Evolutionary conservation across 345 rosid genomes (phyloP).

Genomic region (Adansonia digitata): DNA sequence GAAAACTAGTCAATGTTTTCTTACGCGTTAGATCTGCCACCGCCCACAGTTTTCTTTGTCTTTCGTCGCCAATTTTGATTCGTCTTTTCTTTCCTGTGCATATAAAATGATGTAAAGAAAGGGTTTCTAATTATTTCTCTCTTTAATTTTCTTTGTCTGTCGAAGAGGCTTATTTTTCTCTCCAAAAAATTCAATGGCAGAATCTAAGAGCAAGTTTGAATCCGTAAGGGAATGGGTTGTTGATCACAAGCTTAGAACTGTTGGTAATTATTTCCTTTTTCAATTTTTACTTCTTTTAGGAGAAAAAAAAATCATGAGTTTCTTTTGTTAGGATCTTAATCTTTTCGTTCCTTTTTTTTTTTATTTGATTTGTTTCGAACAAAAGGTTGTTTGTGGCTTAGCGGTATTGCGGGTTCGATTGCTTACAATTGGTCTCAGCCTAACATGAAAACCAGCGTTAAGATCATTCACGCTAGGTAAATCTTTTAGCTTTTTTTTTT

Average conservation of each 20-base stretch:
- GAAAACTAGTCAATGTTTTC: not conserved
- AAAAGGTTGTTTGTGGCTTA: conserved; percentile 81
- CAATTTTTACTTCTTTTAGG: not conserved
- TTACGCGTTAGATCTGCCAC: not conserved
- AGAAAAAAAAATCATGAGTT: not conserved
- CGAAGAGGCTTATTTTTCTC: not conserved
- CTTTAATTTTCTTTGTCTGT: not conserved
- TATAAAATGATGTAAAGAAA: not conserved
- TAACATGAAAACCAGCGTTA: conserved; percentile 90
- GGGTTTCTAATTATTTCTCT: not conserved
- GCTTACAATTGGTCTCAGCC: conserved; percentile 97
- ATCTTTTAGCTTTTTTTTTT: not conserved
- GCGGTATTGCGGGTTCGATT: conserved; percentile 77
- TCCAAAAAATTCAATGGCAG: conserved; percentile 57
- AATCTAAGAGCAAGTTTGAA: conserved; percentile 52
- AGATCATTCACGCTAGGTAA: conserved; percentile 92
- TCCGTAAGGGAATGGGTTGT: conserved; percentile 71
- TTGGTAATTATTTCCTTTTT: conserved; percentile 44
- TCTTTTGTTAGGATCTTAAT: conserved; percentile 1
- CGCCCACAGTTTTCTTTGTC: conserved; percentile 4
- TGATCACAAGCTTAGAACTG: conserved; percentile 87
- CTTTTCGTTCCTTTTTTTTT: too few species aligned
- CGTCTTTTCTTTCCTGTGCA: not conserved
- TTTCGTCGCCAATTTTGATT: not conserved
- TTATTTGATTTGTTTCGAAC: not conserved